phyloP scores from a whole-genome alignment of 352 stramenopile species.

The Thraustochytrium striatum region DNA sequence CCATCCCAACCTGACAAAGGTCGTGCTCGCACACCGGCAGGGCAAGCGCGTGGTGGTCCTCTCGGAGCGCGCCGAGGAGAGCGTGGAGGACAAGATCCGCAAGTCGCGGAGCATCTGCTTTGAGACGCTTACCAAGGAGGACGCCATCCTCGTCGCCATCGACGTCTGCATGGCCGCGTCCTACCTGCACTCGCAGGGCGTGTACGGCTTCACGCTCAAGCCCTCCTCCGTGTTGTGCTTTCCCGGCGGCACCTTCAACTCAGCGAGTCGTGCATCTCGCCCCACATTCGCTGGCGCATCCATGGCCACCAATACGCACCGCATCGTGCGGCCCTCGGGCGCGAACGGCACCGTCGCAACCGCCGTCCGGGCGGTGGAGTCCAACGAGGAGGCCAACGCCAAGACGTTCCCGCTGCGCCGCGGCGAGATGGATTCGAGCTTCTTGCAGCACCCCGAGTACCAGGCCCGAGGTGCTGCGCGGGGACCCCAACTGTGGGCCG shows the following conservation, averaged over 20 bases:
- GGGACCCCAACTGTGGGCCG: neutral
- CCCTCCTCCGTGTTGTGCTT: constrained; percentile 25
- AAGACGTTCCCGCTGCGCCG: constrained; percentile 30
- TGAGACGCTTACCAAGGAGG: constrained; percentile 29
- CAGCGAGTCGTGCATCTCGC: constrained; percentile 21
- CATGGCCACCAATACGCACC: neutral
- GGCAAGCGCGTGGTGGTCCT: constrained; percentile 8
- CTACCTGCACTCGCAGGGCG: constrained; percentile 28
- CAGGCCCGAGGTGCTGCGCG: constrained; percentile 12
- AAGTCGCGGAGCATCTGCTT: constrained; percentile 23
- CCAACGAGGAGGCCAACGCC: neutral
- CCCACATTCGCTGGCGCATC: constrained; percentile 12
- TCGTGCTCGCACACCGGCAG: neutral
- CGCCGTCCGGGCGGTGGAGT: neutral
- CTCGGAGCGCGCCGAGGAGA: constrained; percentile 15
- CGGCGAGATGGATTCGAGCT: neutral
- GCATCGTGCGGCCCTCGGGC: neutral
- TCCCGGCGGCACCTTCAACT: constrained; percentile 3
- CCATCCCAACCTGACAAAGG: neutral
- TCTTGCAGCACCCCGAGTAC: constrained; percentile 26
- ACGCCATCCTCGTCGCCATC: constrained; percentile 9
- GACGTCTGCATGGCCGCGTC: constrained; percentile 3
- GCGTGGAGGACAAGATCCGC: constrained; percentile 27
- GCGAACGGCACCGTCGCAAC: neutral
- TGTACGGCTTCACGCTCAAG: constrained; percentile 30